Base-by-base conservation (phyloP, 768 basidiomycete genomes). In the Cystobasidium tubakii region DNA sequence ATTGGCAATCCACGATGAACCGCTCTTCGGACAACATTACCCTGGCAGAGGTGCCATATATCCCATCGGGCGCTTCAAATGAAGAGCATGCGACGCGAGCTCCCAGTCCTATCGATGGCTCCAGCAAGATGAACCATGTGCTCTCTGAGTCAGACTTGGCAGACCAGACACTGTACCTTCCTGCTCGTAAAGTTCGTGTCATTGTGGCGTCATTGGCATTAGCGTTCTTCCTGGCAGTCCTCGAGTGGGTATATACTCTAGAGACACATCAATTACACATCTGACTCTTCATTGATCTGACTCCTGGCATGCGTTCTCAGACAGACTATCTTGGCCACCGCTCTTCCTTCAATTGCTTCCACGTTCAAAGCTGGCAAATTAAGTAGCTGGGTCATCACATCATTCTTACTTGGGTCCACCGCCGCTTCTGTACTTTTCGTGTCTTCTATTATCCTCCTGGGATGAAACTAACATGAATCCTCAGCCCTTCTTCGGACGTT, bases 401-500 rank as follows among this genome's bases (percentile, higher is more conserved):
- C 25, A 2, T 70, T 70, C 34, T 44, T 70, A 27, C 19, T 70
- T 17, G 66, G 66, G 17, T 29, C 25, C 15, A 29, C 46, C 15
- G 66, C 66, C 46, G 50, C 36, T 23, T 29, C 25, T 57, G 53
- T 54, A 54, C 27, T 6, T 6, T 19, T n/a, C 6, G 7, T 15
- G 21, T n/a, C 27, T 10, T n/a, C 53, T 7, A 6, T 54, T 29
- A 7, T n/a, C 21, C 53, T 10, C 21, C n/a, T 10, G 10, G 53
- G 6, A 29, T 7, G 27, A 6, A 10, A 54, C 21, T n/a, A n/a
- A n/a, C n/a, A 6, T 19, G 21, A n/a, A 6, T 54, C 21, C 21
- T 29, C 53, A 54, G 53, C 66, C 66, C 29, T 43, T 70, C 66
- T 70, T 23, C n/a, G 66, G 66, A 19, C 66, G 66, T 29, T 54